Conservation (phyloP, 768 basidiomycete species). For the Suillus paluster region DNA sequence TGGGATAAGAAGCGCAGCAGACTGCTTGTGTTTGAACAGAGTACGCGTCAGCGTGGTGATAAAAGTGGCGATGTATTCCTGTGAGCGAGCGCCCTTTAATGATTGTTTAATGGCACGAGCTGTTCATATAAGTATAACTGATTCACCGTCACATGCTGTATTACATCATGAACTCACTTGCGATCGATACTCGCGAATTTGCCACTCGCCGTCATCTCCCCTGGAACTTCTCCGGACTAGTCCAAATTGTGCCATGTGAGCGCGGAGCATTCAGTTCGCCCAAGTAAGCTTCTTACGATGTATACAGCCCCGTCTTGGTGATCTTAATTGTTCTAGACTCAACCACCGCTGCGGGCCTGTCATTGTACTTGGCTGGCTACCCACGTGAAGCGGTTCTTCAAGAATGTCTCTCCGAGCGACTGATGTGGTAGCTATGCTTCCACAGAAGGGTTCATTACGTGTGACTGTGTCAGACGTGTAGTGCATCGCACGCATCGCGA, state of each 20-base stretch:
- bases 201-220: conserved; percentile 35
- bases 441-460: conserved; percentile 12
- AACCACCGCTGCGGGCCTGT: conserved; percentile 21
- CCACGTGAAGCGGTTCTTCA: conserved; percentile 31
- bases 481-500: not conserved
- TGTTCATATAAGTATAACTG: too few relatives aligned
- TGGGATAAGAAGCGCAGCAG: conserved; percentile 29
- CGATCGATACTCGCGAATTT: conserved; percentile 23
- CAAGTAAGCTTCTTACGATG: conserved; percentile 22
- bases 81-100: not conserved
- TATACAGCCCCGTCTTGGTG: conserved; percentile 25
- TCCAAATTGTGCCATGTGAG: not conserved
- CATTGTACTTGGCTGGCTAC: conserved; percentile 25
- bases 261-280: not conserved
- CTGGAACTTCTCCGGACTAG: conserved; percentile 31
- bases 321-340: conserved; percentile 31
- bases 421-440: conserved; percentile 25
- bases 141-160: too few relatives aligned
- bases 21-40: conserved; percentile 18
- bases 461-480: conserved; percentile 26
- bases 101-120: too few relatives aligned
- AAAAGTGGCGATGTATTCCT: conserved; percentile 34
- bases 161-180: too few relatives aligned
- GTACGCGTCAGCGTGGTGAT: conserved; percentile 20
- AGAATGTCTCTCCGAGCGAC: conserved; percentile 23